Evolutionary conservation across 202 grass and related monocot genomes (phyloP).

Genomic region (Miscanthus sacchariflorus): DNA sequence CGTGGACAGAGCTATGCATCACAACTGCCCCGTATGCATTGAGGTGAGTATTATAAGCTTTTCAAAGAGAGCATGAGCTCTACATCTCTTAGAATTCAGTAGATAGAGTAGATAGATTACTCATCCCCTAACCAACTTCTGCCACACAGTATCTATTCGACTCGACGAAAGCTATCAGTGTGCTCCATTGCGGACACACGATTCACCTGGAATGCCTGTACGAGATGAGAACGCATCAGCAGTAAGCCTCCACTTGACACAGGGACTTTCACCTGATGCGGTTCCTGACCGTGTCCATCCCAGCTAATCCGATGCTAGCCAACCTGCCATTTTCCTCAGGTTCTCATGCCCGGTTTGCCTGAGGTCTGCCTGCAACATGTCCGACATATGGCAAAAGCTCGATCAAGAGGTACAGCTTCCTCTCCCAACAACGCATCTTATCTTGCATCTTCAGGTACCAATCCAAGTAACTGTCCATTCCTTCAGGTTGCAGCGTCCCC

Average conservation of each 20-base stretch:
- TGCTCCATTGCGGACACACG: constrained; percentile 71
- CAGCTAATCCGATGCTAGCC: background rate
- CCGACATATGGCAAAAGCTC: constrained; percentile 69
- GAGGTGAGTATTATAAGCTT: constrained; percentile 49
- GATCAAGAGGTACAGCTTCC: constrained; percentile 67
- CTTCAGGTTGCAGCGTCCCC: constrained; percentile 73
- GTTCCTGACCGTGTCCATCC: background rate
- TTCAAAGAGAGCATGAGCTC: background rate
- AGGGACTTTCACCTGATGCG: background rate
- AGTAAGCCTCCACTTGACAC: constrained; percentile 50
- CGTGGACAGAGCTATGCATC: constrained; percentile 80
- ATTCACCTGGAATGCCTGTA: constrained; percentile 83
- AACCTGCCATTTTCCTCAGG: constrained; percentile 32
- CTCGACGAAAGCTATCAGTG: constrained; percentile 69
- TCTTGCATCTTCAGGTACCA: background rate
- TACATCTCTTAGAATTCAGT: background rate
- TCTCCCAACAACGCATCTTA: background rate
- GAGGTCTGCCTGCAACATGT: constrained; percentile 82
- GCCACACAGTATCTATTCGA: constrained; percentile 76
- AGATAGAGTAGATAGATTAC: background rate
- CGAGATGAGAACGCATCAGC: constrained; percentile 67
- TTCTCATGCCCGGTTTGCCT: constrained; percentile 85
- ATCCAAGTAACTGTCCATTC: constrained; percentile 1
- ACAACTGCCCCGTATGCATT: constrained; percentile 83
- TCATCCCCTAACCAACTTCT: background rate